Conservation (phyloP, 805 yeast genomes). For the Ogataea trehaloabstinens region DNA sequence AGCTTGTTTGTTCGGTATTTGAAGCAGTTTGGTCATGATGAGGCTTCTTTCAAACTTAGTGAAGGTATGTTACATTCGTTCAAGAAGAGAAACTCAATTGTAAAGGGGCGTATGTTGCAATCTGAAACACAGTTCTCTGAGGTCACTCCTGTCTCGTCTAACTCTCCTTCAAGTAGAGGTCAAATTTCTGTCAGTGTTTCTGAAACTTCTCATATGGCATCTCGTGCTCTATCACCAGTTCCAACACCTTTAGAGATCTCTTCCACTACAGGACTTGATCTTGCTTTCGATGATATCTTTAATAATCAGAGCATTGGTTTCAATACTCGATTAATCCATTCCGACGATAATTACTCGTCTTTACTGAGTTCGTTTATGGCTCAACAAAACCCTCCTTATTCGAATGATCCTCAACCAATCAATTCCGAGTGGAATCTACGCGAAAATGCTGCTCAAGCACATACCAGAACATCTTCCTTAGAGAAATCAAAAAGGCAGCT, state of each 20-base stretch:
- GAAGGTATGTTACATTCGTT: conserved; percentile 36
- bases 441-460: conserved; percentile 3
- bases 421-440: not conserved
- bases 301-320: conserved; percentile 31
- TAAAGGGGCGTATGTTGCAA: conserved; percentile 10
- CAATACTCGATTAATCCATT: conserved; percentile 35
- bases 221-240: not conserved
- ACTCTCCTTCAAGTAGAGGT: not conserved
- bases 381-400: conserved; percentile 1
- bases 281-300: conserved; percentile 30
- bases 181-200: conserved; percentile 8
- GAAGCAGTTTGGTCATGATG: conserved; percentile 22
- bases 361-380: conserved; percentile 10
- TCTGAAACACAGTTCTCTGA: not conserved
- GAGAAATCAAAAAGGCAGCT: conserved; percentile 2
- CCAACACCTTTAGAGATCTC: not conserved
- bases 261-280: conserved; percentile 14
- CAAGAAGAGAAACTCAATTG: conserved; percentile 29
- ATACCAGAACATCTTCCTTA: conserved; percentile 1
- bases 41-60: conserved; percentile 25
- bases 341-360: conserved; percentile 31
- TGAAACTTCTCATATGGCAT: conserved; percentile 1
- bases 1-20: conserved; percentile 16
- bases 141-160: not conserved
- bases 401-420: not conserved